Conservation (phyloP, 192 early-diverging fungal genomes). For the Podila clonocystis region DNA sequence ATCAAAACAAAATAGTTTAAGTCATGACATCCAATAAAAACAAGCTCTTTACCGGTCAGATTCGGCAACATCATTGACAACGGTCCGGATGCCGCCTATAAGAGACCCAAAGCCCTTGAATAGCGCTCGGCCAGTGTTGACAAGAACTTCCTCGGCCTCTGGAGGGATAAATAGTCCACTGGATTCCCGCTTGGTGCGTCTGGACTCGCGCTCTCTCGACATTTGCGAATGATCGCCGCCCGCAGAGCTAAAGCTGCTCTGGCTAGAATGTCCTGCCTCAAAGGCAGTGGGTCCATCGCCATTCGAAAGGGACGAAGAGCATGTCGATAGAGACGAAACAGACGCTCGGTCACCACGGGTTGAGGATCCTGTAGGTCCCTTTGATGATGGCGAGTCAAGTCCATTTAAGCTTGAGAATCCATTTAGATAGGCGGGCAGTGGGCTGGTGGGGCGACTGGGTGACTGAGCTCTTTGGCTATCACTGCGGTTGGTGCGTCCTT, state of each 20-base stretch:
- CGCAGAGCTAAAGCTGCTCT: constrained; percentile 41
- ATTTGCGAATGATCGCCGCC: constrained; percentile 3
- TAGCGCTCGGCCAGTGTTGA: constrained; percentile 46
- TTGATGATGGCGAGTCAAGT: constrained; percentile 15
- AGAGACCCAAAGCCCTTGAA: constrained; percentile 47
- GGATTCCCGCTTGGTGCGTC: constrained; percentile 26
- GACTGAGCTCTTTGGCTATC: background rate
- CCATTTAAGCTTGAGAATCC: constrained; percentile 28
- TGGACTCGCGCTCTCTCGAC: constrained; percentile 17
- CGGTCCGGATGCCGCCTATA: constrained; percentile 38
- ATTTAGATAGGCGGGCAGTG: constrained; percentile 29
- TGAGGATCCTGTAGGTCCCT: background rate
- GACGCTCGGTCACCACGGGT: constrained; percentile 34
- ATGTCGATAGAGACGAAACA: constrained; percentile 42
- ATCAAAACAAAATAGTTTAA: background rate
- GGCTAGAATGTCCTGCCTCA: constrained; percentile 46
- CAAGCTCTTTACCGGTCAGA: constrained; percentile 26
- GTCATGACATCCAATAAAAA: background rate
- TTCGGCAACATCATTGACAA: constrained; percentile 44
- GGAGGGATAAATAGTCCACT: constrained; percentile 41
- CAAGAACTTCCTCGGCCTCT: constrained; percentile 45
- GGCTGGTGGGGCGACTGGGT: constrained; percentile 33
- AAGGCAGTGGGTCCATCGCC: constrained; percentile 17
- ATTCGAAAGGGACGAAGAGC: constrained; percentile 33
- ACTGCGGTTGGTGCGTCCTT: constrained; percentile 16